Conservation (phyloP, 2,329 filamentous ascomycete species). For the Fusarium sarcochroum region DNA sequence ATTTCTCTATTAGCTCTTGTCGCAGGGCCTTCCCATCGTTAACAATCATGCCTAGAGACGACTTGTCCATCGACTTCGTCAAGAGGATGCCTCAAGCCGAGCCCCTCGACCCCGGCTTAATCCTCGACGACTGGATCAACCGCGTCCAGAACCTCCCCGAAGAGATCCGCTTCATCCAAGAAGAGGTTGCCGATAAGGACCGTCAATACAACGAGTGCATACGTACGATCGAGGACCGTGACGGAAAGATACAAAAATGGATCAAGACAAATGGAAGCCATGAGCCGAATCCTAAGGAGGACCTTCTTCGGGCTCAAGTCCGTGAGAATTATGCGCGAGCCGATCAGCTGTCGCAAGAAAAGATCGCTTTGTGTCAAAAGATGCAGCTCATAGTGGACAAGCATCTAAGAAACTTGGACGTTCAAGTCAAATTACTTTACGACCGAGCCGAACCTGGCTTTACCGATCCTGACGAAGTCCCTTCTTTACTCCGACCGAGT, state of each 20-base stretch:
- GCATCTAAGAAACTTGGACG: conserved; percentile 73
- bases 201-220: conserved; percentile 77
- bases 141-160: conserved; percentile 83
- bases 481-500: conserved; percentile 72
- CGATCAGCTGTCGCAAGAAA: conserved; percentile 80
- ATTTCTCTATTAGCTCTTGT: conserved; percentile 43
- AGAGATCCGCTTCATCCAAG: conserved; percentile 85
- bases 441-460: conserved; percentile 74
- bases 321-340: conserved; percentile 77
- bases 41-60: conserved; percentile 81
- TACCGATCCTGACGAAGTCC: conserved; percentile 73
- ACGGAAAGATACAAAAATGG: conserved; percentile 83
- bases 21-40: conserved; percentile 57
- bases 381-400: conserved; percentile 72
- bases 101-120: conserved; percentile 74
- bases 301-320: conserved; percentile 75
- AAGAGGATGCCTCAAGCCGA: conserved; percentile 75
- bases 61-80: conserved; percentile 78
- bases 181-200: conserved; percentile 87
- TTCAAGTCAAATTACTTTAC: conserved; percentile 72
- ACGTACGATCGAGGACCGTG: conserved; percentile 78
- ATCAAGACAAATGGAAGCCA: conserved; percentile 83
- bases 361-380: conserved; percentile 78
- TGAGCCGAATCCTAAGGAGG: conserved; percentile 81
- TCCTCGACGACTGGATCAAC: conserved; percentile 84